phyloP scores from a whole-genome alignment of 2,329 filamentous ascomycete species.

The Penicillium sp. region DNA sequence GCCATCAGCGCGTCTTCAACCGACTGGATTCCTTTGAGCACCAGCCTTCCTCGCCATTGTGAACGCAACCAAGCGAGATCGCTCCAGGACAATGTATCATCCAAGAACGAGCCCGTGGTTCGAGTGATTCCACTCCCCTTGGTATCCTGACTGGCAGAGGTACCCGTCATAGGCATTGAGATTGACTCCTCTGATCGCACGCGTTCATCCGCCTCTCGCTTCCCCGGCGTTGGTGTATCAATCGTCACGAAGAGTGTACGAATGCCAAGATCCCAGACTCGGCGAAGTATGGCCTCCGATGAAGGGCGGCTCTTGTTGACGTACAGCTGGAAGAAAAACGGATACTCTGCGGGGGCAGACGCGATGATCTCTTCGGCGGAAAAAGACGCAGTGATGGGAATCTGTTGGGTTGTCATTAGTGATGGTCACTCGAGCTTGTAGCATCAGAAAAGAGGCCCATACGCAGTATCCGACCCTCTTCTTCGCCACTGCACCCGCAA shows the following conservation, averaged over 20 bases:
- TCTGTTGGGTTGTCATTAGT: no score
- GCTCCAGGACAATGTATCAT: conserved; percentile 3
- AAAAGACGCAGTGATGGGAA: no score
- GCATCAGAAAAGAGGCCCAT: no score
- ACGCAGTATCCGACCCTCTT: conserved; percentile 7
- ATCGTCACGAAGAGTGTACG: conserved; percentile 17
- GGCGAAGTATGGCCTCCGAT: conserved; percentile 21
- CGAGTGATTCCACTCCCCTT: conserved; percentile 1
- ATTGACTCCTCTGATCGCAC: conserved; percentile 2
- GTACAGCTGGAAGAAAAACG: conserved; percentile 36
- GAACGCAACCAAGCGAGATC: conserved; percentile 6
- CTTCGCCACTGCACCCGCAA: conserved; percentile 37
- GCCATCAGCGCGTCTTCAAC: conserved; percentile 6
- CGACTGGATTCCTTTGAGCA: conserved; percentile 7
- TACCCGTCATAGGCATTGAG: no score
- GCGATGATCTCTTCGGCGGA: no score
- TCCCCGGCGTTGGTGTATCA: conserved; percentile 8
- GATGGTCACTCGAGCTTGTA: no score
- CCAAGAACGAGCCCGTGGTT: conserved; percentile 4
- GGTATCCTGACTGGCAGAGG: no score
- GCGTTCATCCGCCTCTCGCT: conserved; percentile 8
- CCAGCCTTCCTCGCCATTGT: conserved; percentile 1
- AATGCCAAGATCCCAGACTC: conserved; percentile 24
- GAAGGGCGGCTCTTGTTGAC: conserved; percentile 28
- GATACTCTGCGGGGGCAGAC: conserved; percentile 10